Conservation (phyloP, 2,329 filamentous ascomycete genomes). For the Botrytis squamosa region DNA sequence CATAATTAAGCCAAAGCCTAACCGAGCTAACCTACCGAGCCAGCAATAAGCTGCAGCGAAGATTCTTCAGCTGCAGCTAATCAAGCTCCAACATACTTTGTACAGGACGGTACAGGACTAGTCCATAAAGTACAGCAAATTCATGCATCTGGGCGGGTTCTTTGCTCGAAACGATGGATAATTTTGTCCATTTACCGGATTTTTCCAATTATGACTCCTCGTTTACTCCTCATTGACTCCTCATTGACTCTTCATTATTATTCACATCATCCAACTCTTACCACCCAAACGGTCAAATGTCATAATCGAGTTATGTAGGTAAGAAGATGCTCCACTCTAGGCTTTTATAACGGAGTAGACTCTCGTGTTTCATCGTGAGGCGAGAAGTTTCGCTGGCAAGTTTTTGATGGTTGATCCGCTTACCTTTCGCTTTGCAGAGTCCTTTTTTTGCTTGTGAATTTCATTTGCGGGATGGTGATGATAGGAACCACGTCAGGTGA, state of each 20-base stretch:
- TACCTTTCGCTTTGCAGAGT: conserved; percentile 4
- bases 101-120: background rate
- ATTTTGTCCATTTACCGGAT: background rate
- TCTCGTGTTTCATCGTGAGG: conserved; percentile 18
- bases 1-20: background rate
- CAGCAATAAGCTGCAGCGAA: conserved; percentile 7
- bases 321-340: background rate
- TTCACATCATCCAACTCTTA: background rate
- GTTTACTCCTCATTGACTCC: background rate
- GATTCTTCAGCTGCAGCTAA: background rate
- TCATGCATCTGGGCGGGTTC: conserved; percentile 3
- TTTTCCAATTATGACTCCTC: background rate
- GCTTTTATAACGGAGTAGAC: background rate
- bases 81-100: background rate
- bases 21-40: background rate
- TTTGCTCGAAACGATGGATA: background rate
- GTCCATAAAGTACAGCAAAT: conserved; percentile 8
- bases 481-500: conserved; percentile 24
- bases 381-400: conserved; percentile 18
- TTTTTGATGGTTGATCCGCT: background rate
- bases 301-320: background rate
- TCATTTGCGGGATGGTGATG: background rate
- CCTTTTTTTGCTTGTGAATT: background rate
- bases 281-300: background rate
- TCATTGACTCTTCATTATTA: conserved; percentile 5